phyloP scores from a whole-genome alignment of 2,329 filamentous ascomycete genomes.

The Onygenales sp. region DNA sequence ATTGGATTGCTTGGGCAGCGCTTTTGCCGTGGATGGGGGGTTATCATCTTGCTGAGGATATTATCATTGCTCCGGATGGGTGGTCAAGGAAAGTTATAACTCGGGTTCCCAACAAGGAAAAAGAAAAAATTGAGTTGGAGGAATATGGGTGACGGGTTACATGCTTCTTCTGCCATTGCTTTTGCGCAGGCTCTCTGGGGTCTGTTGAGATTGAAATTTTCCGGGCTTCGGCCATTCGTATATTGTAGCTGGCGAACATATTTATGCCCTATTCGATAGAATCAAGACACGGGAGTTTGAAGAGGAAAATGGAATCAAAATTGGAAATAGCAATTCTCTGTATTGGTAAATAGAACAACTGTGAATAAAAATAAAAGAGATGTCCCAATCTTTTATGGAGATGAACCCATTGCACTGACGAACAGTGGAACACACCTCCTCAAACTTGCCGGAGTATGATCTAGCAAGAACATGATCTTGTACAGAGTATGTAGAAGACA shows the following conservation, averaged over 20 bases:
- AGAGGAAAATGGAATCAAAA: neutral
- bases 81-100: constrained; percentile 53
- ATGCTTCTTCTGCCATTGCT: no score
- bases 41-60: constrained; percentile 49
- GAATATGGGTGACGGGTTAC: neutral
- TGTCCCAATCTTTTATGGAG: constrained; percentile 31
- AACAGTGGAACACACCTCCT: constrained; percentile 32
- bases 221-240: no score
- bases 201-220: no score
- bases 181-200: no score
- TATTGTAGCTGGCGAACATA: neutral
- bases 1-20: constrained; percentile 44
- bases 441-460: constrained; percentile 36
- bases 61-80: constrained; percentile 49
- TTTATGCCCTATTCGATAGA: neutral
- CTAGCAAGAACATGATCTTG: constrained; percentile 26
- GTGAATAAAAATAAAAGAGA: neutral
- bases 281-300: no score
- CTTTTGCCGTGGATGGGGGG: constrained; percentile 34
- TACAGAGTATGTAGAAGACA: neutral
- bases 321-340: neutral
- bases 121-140: neutral
- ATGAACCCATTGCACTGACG: constrained; percentile 27
- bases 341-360: neutral
- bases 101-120: constrained; percentile 24